These are phyloP conservation scores for Tulasnella sp. DNA, from an alignment of 768 basidiomycete genomes.

Conservation along the genomic window DNA sequence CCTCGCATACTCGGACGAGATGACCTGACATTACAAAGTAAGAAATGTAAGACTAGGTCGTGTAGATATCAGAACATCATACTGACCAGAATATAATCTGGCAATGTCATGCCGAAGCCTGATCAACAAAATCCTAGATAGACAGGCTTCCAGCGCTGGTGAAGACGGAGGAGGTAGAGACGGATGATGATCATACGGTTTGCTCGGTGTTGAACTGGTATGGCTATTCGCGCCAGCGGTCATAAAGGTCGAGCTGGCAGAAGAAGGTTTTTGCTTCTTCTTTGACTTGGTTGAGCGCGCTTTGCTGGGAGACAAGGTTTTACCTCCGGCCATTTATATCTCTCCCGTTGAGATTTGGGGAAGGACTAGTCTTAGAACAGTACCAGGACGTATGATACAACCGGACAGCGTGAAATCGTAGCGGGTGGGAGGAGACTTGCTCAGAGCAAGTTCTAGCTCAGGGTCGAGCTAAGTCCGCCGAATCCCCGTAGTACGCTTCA, in stretches of 20 bases:
- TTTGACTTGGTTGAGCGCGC: not conserved
- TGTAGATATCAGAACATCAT: slow-evolving; percentile 25
- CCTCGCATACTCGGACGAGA: slow-evolving; percentile 50
- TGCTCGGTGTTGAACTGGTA: not conserved
- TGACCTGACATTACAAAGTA: slow-evolving; percentile 23
- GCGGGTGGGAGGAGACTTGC: too few species aligned
- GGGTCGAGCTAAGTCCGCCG: too few species aligned
- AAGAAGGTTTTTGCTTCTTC: too few species aligned
- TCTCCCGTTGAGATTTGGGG: too few species aligned
- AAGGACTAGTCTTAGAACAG: too few species aligned
- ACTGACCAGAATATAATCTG: slow-evolving; percentile 44
- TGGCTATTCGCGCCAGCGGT: too few species aligned
- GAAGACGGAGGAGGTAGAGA: not conserved
- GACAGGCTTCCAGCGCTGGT: not conserved
- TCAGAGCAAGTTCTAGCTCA: too few species aligned
- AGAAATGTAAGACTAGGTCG: not conserved
- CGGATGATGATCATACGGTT: not conserved
- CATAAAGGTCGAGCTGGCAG: too few species aligned
- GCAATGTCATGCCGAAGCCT: slow-evolving; percentile 68
- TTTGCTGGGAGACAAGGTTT: not conserved
- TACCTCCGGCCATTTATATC: not conserved
- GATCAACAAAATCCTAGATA: slow-evolving; percentile 48
- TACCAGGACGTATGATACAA: too few species aligned
- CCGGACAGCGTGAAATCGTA: too few species aligned
- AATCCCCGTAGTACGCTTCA: too few species aligned